phyloP scores from a whole-genome alignment of 2,329 filamentous ascomycete species.

The Aspergillus sp. region DNA sequence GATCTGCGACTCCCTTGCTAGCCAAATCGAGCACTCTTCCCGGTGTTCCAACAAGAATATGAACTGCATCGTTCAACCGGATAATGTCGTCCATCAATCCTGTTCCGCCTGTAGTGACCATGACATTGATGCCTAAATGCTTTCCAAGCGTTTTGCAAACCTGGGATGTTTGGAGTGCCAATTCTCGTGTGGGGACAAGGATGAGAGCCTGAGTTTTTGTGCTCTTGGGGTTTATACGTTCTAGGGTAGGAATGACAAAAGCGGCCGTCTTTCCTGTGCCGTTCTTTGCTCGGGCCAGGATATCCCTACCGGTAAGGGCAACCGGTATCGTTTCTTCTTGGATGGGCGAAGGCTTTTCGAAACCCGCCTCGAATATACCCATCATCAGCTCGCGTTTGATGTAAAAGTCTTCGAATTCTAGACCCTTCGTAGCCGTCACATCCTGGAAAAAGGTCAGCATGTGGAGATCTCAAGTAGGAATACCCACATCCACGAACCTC shows the following conservation, averaged over 20 bases:
- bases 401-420: constrained; percentile 96
- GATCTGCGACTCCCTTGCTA: constrained; percentile 90
- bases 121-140: constrained; percentile 93
- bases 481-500: constrained; percentile 31
- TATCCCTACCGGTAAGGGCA: constrained; percentile 86
- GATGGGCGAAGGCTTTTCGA: constrained; percentile 96
- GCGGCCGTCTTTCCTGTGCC: constrained; percentile 97
- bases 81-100: constrained; percentile 94
- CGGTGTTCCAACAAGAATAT: constrained; percentile 95
- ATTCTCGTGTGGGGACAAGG: constrained; percentile 89
- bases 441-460: constrained; percentile 51
- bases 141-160: constrained; percentile 98
- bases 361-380: constrained; percentile 98
- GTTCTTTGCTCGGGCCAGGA: constrained; percentile 94
- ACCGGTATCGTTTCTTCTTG: constrained; percentile 99
- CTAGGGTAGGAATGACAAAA: constrained; percentile 89
- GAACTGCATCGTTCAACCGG: constrained; percentile 84
- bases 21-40: constrained; percentile 93
- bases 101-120: constrained; percentile 97
- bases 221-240: constrained; percentile 94
- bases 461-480: constrained; percentile 4
- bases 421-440: constrained; percentile 94
- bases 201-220: constrained; percentile 95
- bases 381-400: constrained; percentile 93
- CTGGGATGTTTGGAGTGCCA: constrained; percentile 96